Percentiles rank a stretch among this genome's conserved stretches.
Conservation (phyloP, 495 filamentous ascomycete species). For the Neurospora sp. region DNA sequence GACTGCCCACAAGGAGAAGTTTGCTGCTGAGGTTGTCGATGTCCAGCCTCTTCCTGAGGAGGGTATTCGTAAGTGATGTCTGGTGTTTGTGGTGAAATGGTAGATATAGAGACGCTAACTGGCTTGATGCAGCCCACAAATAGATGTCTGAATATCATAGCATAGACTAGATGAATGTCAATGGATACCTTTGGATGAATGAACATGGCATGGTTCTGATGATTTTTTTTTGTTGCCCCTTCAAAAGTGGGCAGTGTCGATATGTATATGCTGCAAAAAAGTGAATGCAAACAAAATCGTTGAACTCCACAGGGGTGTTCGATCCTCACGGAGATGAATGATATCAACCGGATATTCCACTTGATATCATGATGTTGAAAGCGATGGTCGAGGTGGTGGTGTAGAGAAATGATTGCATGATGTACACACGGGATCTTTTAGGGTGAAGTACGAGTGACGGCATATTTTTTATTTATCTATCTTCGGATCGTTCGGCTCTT, state of each 20-base stretch:
- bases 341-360: background rate
- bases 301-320: background rate
- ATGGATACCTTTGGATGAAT: background rate
- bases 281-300: background rate
- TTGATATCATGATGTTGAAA: background rate
- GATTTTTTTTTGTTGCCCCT: background rate
- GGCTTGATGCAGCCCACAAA: conserved; percentile 16
- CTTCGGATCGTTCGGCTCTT: background rate
- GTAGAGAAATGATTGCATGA: background rate
- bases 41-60: conserved; percentile 55
- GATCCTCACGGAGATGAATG: background rate
- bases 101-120: background rate
- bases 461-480: background rate
- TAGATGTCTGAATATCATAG: conserved; percentile 5
- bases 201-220: background rate
- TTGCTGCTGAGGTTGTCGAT: conserved; percentile 55
- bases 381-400: background rate
- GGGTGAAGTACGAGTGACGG: background rate
- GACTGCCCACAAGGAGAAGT: conserved; percentile 32
- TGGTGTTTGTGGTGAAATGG: background rate
- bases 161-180: background rate
- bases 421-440: background rate
- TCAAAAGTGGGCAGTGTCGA: background rate
- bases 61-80: conserved; percentile 50
- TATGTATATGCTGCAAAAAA: background rate